Evolutionary conservation across 2,329 filamentous ascomycete species (phyloP), one percentile per base, ranked within the genome.

Genomic region (Colletotrichum chrysophilum): DNA sequence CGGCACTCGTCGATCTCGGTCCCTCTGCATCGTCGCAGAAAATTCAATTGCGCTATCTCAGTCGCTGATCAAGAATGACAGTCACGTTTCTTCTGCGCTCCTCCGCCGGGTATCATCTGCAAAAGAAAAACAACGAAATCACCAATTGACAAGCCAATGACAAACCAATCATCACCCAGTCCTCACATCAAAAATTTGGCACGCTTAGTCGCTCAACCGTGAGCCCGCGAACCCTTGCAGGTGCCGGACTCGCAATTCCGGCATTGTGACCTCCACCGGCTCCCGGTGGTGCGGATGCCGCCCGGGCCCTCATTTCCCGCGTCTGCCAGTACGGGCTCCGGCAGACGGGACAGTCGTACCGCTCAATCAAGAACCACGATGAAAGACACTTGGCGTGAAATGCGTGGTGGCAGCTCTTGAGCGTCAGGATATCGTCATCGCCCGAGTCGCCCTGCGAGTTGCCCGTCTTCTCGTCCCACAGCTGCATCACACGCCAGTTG

Each of bases 311-410:
- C 32, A 32, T 77, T 18, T 75, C 64, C 24, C 69, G 66, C 26
- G 36, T 62, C 58, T 79, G 77, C 66, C 81, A 87, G 74, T 85
- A 87, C 9, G 74, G 77, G 13, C 78, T 78, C 24, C 86, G 78
- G 71, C 86, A 87, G 2, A 87, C 78, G 1, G 86, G 86, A 43
- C 86, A 87, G 34, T 83, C 80, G 68, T 83, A 82, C 5, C 84
- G 80, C 24, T 81, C 79, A 32, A 81, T 80, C 38, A 86, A 71
- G 66, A 85, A 85, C 85, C 85, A 87, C 0, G 81, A 82, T 3
- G 81, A 82, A 28, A 87, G 79, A 28, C 86, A 87, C 9, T 80
- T 81, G 7, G 83, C 81, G 76, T 87, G 86, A 69, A 86, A 87
- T 3, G 81, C 78, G 56, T 87, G 86, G 1, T 80, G 81, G 55